Conservation (phyloP, 139 green algal genomes). For the Tetraselmis striata region DNA sequence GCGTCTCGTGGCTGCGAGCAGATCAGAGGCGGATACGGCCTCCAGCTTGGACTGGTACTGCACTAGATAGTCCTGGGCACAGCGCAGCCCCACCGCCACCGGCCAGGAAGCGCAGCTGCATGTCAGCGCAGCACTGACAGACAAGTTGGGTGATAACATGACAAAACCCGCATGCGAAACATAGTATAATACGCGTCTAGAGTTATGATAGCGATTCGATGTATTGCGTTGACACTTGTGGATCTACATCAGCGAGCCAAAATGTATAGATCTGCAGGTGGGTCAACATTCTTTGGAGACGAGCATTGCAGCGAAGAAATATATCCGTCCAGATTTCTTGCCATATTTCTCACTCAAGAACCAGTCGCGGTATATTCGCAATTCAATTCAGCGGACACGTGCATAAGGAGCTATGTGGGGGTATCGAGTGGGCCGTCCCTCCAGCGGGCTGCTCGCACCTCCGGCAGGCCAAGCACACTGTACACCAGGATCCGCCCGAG, state of each 20-base stretch:
- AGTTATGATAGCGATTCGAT: background rate
- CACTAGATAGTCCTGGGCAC: background rate
- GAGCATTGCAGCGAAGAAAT: too few relatives aligned
- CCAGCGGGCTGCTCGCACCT: background rate
- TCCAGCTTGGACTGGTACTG: background rate
- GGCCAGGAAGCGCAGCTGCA: too few relatives aligned
- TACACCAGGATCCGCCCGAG: background rate
- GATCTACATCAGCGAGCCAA: background rate
- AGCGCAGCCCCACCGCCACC: background rate
- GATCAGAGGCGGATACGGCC: background rate
- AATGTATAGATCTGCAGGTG: background rate
- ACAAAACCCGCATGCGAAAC: background rate
- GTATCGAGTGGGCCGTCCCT: too few relatives aligned
- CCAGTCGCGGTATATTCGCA: background rate
- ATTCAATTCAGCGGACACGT: too few relatives aligned
- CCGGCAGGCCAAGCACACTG: background rate
- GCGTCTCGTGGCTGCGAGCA: background rate
- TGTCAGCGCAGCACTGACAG: background rate
- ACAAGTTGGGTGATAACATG: background rate
- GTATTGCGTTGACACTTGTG: too few relatives aligned
- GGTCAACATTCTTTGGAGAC: too few relatives aligned
- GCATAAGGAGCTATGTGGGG: too few relatives aligned
- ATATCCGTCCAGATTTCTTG: too few relatives aligned
- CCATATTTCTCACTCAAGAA: background rate
- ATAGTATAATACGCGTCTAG: background rate